Evolutionary conservation across 2,329 filamentous ascomycete genomes (phyloP), one percentile per base, ranked within the genome.

Genomic region (Fusarium buxicola): DNA sequence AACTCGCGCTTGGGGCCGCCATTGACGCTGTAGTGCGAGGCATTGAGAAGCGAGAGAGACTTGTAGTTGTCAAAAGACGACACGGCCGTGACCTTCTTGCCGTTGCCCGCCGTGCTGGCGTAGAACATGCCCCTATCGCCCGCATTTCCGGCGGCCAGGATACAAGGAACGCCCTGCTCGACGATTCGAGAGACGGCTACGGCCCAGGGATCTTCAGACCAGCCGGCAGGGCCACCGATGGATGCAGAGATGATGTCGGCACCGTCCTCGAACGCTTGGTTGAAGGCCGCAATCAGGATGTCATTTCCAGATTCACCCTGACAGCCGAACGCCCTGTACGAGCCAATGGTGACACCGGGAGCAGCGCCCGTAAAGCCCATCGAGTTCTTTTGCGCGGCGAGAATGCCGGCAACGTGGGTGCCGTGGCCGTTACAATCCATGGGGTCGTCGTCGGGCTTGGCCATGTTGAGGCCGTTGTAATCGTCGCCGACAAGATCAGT

Each of bases 401-500:
- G 81, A 58, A 86, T 88, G 28, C 88, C 87, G 2, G 86, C 80
- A 21, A 87, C 84, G 71, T 87, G 86, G 1, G 84, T 86, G 27
- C 87, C 86, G 72, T 89, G 86, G 3, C 86, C 86, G 3, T 70
- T 74, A 66, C 84, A 86, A 61, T 84, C 83, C 67, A 84, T 82
- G 3, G 86, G 86, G 60, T 86, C 82, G 3, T 73, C 40, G 61
- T 82, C 82, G 2, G 83, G 82, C 0, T 74, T 58, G 8, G 79
- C 78, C 2, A 68, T 74, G 60, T 78, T 78, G 44, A 58, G 51
- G 38, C 78, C 78, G 39, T 64, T 75, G 72, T 82, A 86, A 43
- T 75, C 76, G 51, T 89, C 84, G 15, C 86, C 86, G 15, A 87
- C 82, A 36, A 87, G 77, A 60, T 88, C 86, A 31, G 78, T 78